Percentiles rank a stretch among this genome's conserved stretches.
phyloP scores from a whole-genome alignment of 495 filamentous ascomycete species.

The Aspergillus carlsbadensis region DNA sequence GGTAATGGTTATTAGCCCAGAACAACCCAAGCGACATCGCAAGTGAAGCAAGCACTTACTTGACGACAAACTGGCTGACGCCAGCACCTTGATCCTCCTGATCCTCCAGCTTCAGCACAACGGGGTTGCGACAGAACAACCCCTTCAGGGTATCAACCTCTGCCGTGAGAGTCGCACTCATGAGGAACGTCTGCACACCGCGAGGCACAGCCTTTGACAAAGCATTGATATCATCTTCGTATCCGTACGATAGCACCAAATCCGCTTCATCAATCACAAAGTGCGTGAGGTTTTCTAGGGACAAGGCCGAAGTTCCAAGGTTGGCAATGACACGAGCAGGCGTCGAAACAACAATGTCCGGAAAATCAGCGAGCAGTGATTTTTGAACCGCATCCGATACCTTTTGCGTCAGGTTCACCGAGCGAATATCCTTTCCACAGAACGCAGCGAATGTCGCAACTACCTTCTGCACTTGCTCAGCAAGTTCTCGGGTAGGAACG shows the following conservation, averaged over 20 bases:
- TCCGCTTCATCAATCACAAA: constrained; percentile 96
- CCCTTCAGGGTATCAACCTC: constrained; percentile 85
- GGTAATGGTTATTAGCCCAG: not conserved
- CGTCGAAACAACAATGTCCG: constrained; percentile 87
- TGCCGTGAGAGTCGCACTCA: constrained; percentile 85
- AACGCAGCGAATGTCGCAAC: constrained; percentile 71
- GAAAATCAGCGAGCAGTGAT: constrained; percentile 79
- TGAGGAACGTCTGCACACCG: constrained; percentile 85
- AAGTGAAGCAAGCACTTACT: constrained; percentile 41
- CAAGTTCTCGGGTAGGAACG: constrained; percentile 91
- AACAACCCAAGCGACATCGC: not conserved
- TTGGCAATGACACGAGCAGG: constrained; percentile 73
- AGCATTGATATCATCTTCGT: constrained; percentile 82
- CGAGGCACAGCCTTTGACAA: constrained; percentile 74
- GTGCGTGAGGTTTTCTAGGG: constrained; percentile 66
- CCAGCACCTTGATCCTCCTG: constrained; percentile 67
- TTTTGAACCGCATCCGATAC: constrained; percentile 83
- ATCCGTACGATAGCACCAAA: constrained; percentile 90
- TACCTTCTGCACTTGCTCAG: constrained; percentile 79
- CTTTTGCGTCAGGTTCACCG: constrained; percentile 82
- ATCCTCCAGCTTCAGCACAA: constrained; percentile 73
- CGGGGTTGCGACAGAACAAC: constrained; percentile 82
- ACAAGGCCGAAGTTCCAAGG: constrained; percentile 66
- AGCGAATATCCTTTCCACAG: constrained; percentile 78
- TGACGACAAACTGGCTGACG: constrained; percentile 84